These are phyloP conservation scores for Ascochyta rabiei DNA, from an alignment of 2,329 filamentous ascomycete species.

Conservation along the genomic window DNA sequence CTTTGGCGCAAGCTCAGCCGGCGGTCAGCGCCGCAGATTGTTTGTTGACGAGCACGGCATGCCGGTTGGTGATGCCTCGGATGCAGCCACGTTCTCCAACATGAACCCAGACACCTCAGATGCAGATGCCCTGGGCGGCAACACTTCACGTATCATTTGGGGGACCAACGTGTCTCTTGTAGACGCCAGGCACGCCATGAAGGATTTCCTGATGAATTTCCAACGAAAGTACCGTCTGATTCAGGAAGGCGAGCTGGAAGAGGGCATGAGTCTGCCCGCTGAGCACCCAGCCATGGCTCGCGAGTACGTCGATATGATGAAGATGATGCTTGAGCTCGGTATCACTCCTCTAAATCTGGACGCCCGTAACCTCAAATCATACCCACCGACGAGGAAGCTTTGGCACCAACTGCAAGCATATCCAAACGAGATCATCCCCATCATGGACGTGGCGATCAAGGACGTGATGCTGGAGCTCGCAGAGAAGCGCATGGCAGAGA, in stretches of 20 bases:
- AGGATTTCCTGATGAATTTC: conserved; percentile 91
- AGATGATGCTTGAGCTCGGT: conserved; percentile 89
- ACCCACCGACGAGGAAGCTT: conserved; percentile 88
- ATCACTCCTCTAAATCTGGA: conserved; percentile 86
- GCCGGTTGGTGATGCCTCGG: conserved; percentile 61
- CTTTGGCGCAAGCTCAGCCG: conserved; percentile 48
- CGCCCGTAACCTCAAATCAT: conserved; percentile 85
- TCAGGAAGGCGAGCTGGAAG: conserved; percentile 79
- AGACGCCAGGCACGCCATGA: conserved; percentile 85
- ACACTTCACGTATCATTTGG: conserved; percentile 86
- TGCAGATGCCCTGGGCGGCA: conserved; percentile 83
- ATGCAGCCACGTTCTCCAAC: conserved; percentile 69
- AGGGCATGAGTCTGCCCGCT: conserved; percentile 68
- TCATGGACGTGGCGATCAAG: conserved; percentile 95
- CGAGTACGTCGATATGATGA: conserved; percentile 83
- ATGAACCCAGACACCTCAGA: conserved; percentile 86
- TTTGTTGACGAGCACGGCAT: conserved; percentile 70
- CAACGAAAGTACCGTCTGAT: conserved; percentile 94
- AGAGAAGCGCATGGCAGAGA: conserved; percentile 74
- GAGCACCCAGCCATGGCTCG: conserved; percentile 75
- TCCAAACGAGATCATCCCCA: conserved; percentile 91
- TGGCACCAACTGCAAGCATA: conserved; percentile 96
- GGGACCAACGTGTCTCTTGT: conserved; percentile 95
- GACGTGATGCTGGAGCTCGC: conserved; percentile 93
- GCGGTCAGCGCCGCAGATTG: conserved; percentile 59